These are phyloP conservation scores for Fusarium coffeatum DNA, from an alignment of 2,329 filamentous ascomycete genomes.

Conservation along the genomic window DNA sequence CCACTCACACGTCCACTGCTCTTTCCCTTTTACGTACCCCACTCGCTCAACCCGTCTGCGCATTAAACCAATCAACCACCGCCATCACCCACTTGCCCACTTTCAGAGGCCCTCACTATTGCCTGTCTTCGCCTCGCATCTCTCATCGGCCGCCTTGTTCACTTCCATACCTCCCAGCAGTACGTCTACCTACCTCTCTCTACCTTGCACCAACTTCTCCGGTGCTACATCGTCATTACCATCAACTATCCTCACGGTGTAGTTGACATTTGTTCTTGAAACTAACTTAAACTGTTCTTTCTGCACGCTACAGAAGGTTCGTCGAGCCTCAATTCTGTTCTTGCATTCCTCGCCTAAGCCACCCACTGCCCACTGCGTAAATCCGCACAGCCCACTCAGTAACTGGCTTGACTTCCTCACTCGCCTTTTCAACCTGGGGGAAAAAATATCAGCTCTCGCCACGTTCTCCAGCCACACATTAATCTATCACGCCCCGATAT, in stretches of 20 bases:
- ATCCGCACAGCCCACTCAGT: constrained; percentile 36
- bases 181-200: constrained; percentile 18
- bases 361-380: constrained; percentile 40
- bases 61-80: constrained; percentile 10
- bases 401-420: constrained; percentile 29
- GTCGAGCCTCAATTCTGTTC: constrained; percentile 41
- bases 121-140: constrained; percentile 44
- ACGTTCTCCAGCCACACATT: constrained; percentile 59
- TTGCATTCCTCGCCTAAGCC: constrained; percentile 39
- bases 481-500: constrained; percentile 52
- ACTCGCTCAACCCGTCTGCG: constrained; percentile 23
- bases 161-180: constrained; percentile 25
- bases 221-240: constrained; percentile 38
- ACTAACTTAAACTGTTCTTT: constrained; percentile 24
- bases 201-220: constrained; percentile 36
- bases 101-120: constrained; percentile 41
- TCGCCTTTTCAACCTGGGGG: constrained; percentile 38
- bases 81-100: constrained; percentile 34
- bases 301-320: constrained; percentile 26
- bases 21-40: constrained; percentile 39
- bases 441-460: constrained; percentile 56
- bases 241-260: constrained; percentile 30
- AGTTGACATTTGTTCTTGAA: constrained; percentile 18
- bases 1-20: constrained; percentile 38
- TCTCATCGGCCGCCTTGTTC: constrained; percentile 41